Percentiles rank a stretch among this genome's conserved stretches.
These are phyloP conservation scores for Metschnikowia similis DNA, from an alignment of 805 yeast species.

Conservation along the genomic window DNA sequence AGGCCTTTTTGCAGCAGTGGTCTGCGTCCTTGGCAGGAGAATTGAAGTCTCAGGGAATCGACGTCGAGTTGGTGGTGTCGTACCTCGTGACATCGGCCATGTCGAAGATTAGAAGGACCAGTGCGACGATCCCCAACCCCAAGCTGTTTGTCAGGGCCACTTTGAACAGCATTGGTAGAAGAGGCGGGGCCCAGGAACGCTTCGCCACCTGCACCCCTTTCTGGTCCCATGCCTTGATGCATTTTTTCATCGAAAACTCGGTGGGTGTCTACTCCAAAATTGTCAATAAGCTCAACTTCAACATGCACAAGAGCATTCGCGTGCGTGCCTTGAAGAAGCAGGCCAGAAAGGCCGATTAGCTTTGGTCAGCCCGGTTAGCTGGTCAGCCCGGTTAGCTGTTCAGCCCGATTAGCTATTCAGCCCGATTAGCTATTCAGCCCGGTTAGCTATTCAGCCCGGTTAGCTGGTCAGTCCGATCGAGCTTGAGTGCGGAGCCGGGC, in stretches of 20 bases:
- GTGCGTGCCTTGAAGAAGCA: conserved; percentile 76
- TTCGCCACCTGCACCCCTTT: conserved; percentile 84
- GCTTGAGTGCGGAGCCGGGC: too few species aligned
- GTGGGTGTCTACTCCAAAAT: conserved; percentile 76
- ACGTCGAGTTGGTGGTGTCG: conserved; percentile 80
- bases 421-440: not conserved
- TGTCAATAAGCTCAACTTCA: conserved; percentile 64
- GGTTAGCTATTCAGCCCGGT: too few species aligned
- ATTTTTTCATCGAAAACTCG: conserved; percentile 70
- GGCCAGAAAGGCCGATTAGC: conserved; percentile 27
- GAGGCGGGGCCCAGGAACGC: conserved; percentile 91
- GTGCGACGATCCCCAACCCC: conserved; percentile 77
- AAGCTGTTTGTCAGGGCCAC: conserved; percentile 71
- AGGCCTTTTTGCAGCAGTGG: conserved; percentile 94
- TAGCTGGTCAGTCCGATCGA: too few species aligned
- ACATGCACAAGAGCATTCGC: conserved; percentile 79
- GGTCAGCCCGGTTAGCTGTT: too few species aligned
- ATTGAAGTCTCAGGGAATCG: conserved; percentile 61
- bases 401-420: too few species aligned
- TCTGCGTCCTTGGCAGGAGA: conserved; percentile 86
- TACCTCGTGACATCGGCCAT: conserved; percentile 91
- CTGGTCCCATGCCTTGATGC: conserved; percentile 92
- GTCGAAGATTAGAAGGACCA: conserved; percentile 85
- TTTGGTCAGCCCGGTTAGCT: not conserved
- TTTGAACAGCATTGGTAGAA: conserved; percentile 67